Percentiles rank a stretch among this genome's conserved stretches.
Conservation (phyloP, 495 filamentous ascomycete genomes). For the Cairneyella variabilis region DNA sequence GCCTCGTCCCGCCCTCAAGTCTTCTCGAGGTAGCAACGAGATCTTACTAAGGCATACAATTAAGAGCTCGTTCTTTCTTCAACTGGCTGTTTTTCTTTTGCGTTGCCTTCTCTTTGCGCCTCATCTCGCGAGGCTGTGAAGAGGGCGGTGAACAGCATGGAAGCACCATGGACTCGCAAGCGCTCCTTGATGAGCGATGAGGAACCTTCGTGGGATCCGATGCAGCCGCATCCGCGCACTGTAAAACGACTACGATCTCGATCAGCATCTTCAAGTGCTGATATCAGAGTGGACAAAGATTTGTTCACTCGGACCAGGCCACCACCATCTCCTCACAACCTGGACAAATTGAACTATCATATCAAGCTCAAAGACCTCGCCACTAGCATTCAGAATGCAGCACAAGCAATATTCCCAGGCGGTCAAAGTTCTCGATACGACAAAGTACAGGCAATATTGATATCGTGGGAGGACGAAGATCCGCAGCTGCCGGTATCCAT, state of each 20-base stretch:
- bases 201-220: too few relatives aligned
- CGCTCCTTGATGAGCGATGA: too few relatives aligned
- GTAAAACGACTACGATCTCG: not conserved
- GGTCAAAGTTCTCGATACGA: not conserved
- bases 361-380: not conserved
- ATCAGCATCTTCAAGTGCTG: not conserved
- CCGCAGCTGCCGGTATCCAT: not conserved
- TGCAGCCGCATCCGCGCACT: too few relatives aligned
- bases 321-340: not conserved
- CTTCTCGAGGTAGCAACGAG: too few relatives aligned
- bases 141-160: too few relatives aligned
- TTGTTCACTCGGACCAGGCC: not conserved
- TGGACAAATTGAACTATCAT: constrained; percentile 1
- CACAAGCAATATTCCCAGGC: constrained; percentile 3
- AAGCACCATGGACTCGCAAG: too few relatives aligned
- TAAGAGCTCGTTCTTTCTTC: too few relatives aligned
- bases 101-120: too few relatives aligned
- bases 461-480: constrained; percentile 7
- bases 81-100: too few relatives aligned
- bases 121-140: too few relatives aligned
- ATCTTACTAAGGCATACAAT: too few relatives aligned
- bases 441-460: not conserved
- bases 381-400: not conserved
- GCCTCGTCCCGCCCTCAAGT: too few relatives aligned
- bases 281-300: not conserved